Conservation (phyloP, 2,329 filamentous ascomycete genomes). For the Pseudogymnoascus sp. region DNA sequence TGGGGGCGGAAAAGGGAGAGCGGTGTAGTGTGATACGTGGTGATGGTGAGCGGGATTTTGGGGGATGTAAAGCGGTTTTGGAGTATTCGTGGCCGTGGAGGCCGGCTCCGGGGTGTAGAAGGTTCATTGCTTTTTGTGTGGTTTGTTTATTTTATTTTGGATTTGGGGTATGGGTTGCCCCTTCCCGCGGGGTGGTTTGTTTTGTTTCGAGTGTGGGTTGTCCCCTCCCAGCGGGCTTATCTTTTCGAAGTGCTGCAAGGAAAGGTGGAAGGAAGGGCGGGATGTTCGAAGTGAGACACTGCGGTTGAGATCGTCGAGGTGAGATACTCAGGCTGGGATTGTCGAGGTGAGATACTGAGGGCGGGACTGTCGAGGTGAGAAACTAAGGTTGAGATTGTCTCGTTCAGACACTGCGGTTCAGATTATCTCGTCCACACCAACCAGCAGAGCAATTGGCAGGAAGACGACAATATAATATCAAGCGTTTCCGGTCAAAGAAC, state of each 20-base stretch:
- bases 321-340: neutral
- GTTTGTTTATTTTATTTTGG: neutral
- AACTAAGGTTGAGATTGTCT: neutral
- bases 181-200: neutral
- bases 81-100: slow-evolving; percentile 56
- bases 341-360: neutral
- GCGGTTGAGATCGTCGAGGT: neutral
- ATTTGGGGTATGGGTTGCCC: neutral
- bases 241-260: neutral
- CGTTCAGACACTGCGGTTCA: neutral
- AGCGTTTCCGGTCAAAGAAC: neutral
- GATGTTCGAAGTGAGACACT: neutral
- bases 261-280: neutral
- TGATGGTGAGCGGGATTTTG: slow-evolving; percentile 20
- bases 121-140: neutral
- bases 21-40: neutral
- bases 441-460: neutral
- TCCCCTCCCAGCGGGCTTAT: neutral
- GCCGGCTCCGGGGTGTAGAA: slow-evolving; percentile 51
- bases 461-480: neutral
- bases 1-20: slow-evolving; percentile 17
- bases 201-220: neutral
- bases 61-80: slow-evolving; percentile 29
- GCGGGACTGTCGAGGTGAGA: neutral
- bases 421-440: neutral